phyloP scores from a whole-genome alignment of 768 basidiomycete genomes.

The Kwoniella heveanensis region DNA sequence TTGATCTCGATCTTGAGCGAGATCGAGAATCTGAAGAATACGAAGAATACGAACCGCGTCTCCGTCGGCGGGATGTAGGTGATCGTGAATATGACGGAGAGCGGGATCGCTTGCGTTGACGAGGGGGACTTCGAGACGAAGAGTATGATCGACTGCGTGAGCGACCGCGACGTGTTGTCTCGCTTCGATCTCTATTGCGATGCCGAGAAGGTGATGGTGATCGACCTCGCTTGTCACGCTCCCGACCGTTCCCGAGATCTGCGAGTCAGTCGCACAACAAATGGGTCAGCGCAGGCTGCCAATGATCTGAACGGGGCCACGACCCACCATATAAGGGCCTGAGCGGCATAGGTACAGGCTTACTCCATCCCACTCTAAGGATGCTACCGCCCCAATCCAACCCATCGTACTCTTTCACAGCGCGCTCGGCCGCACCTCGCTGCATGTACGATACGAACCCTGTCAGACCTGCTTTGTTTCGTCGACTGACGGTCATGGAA shows the following conservation, averaged over 20 bases:
- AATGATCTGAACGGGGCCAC: not conserved
- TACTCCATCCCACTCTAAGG: constrained; percentile 93
- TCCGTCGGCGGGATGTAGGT: constrained; percentile 10
- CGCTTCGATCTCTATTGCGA: constrained; percentile 4
- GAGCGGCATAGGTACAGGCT: constrained; percentile 82
- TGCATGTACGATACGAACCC: constrained; percentile 98
- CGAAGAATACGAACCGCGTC: constrained; percentile 13
- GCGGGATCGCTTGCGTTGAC: constrained; percentile 21
- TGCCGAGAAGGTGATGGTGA: constrained; percentile 24
- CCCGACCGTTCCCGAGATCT: constrained; percentile 10
- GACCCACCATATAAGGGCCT: constrained; percentile 70
- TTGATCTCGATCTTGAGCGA: constrained; percentile 52
- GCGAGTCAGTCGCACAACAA: not conserved
- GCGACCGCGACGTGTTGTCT: constrained; percentile 3
- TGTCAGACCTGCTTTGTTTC: constrained; percentile 69
- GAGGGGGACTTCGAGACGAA: constrained; percentile 56
- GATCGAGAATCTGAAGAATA: constrained; percentile 50
- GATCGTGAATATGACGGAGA: constrained; percentile 28
- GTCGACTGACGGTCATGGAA: constrained; percentile 71
- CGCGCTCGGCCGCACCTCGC: constrained; percentile 83
- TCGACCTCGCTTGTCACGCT: constrained; percentile 14
- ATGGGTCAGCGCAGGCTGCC: not conserved
- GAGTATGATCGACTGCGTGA: constrained; percentile 57
- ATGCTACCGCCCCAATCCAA: constrained; percentile 91
- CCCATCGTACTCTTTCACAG: constrained; percentile 86